Base-by-base conservation (phyloP, 2,329 filamentous ascomycete genomes). In the Cladosporium halotolerans region DNA sequence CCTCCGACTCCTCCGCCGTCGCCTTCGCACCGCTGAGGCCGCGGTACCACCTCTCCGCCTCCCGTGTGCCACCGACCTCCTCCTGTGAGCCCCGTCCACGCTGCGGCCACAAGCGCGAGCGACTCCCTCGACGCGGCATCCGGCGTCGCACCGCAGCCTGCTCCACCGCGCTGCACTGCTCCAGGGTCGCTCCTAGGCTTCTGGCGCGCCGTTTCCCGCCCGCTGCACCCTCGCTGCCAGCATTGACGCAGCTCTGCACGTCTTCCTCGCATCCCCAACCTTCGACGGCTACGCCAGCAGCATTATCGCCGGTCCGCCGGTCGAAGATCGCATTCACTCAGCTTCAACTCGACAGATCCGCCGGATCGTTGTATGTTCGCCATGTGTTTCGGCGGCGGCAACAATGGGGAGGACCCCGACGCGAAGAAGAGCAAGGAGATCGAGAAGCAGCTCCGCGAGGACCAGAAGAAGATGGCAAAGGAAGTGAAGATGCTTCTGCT, bases 401-500 rank as follows among this genome's bases (percentile, higher is more conserved):
- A 75, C 65, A 65, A 73, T 55, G 48, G 48, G 32, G 71, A 73
- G 52, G 73, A 77, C 61, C 73, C 74, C 11, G 71, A 73, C 45
- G 70, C 70, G 55, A 69, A 69, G 65, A 73, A 73, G 64, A 78
- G 76, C 71, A 81, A 68, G 62, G 89, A 93, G 70, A 90, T 99
- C 63, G 93, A 99, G 68, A 88, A 86, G 73, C 76, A 82, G 64
- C 82, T 99, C 63, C 86, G 88, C 57, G 81, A 84, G 63, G 93
- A 97, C 75, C 89, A 92, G 76, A 96, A 93, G 80, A 80, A 80
- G 61, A 79, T 93, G 78, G 76, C 86, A 53, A 86, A 86, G 67
- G 91, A 96, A 68, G 89, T 97, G 66, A 99, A 97, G 79, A 84
- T 99, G 59, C 76, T 99, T 62, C 78, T 99, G 62, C 79, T 99